These are phyloP conservation scores for Vicia sativa DNA, from an alignment of 306 rosid species.

Conservation along the genomic window DNA sequence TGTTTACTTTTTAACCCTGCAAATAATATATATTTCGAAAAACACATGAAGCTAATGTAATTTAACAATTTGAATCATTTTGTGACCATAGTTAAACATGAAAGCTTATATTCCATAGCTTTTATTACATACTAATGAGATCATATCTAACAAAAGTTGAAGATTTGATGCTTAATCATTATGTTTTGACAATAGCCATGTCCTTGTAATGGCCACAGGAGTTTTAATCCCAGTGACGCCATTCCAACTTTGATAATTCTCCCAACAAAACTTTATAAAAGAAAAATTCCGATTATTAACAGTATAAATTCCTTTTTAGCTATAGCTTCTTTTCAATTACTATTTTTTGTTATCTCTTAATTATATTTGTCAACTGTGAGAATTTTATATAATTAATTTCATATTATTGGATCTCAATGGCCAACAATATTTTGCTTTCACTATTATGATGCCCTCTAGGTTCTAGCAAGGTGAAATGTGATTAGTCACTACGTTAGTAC, in stretches of 20 bases:
- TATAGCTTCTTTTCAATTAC: not conserved
- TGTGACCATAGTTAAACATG: too few relatives aligned
- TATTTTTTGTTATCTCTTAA: conserved; percentile 9
- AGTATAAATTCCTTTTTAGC: conserved; percentile 14
- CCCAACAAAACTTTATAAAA: conserved; percentile 4
- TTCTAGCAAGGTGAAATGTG: conserved; percentile 20
- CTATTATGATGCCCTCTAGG: conserved; percentile 33
- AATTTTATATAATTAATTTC: not conserved
- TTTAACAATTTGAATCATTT: too few relatives aligned
- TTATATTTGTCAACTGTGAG: conserved; percentile 12
- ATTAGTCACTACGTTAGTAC: too few relatives aligned
- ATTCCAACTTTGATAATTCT: conserved; percentile 35
- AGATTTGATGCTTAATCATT: conserved; percentile 38
- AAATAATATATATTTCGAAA: too few relatives aligned
- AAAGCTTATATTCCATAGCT: too few relatives aligned
- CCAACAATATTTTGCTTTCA: conserved; percentile 37
- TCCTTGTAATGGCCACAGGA: conserved; percentile 11
- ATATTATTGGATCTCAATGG: conserved; percentile 2
- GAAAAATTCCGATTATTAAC: conserved; percentile 31
- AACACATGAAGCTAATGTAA: too few relatives aligned
- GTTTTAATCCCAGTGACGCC: conserved; percentile 20
- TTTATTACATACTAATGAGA: too few relatives aligned
- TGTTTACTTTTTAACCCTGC: too few relatives aligned
- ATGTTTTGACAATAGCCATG: conserved; percentile 28
- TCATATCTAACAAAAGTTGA: not conserved